Percentiles rank a stretch among this genome's conserved stretches.
These are phyloP conservation scores for Blumeriella jaapii DNA, from an alignment of 2,329 filamentous ascomycete genomes.

Conservation along the genomic window DNA sequence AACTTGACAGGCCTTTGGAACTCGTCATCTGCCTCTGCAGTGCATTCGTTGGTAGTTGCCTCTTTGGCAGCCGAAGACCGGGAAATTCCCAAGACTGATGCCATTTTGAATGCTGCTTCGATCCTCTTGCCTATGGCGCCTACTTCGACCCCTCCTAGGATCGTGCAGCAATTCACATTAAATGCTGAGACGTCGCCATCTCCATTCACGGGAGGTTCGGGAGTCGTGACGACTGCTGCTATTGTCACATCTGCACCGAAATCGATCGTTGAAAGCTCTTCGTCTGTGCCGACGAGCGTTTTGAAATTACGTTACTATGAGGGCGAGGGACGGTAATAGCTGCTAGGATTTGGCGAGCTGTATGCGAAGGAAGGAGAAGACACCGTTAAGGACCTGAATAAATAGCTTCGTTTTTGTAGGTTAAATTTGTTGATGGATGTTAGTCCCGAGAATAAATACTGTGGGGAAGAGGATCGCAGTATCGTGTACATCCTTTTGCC, in stretches of 20 bases:
- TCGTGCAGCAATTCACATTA: slow-evolving; percentile 1
- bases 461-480: no score
- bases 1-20: slow-evolving; percentile 1
- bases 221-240: not conserved
- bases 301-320: slow-evolving; percentile 2
- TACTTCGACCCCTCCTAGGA: not conserved
- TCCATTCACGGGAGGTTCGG: not conserved
- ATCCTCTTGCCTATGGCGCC: slow-evolving; percentile 3
- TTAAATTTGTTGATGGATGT: no score
- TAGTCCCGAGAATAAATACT: no score
- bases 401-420: no score
- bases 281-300: not conserved
- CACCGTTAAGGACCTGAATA: no score
- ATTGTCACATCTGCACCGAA: not conserved
- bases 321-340: not conserved
- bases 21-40: not conserved
- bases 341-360: not conserved
- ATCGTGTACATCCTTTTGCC: no score
- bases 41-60: not conserved
- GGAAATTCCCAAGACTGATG: slow-evolving; percentile 1
- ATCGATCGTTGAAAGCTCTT: not conserved
- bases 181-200: not conserved
- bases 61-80: slow-evolving; percentile 1
- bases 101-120: slow-evolving; percentile 5
- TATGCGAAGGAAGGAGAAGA: not conserved